These are phyloP conservation scores for Noccaea caerulescens DNA, from an alignment of 345 rosid species.

Conservation along the genomic window DNA sequence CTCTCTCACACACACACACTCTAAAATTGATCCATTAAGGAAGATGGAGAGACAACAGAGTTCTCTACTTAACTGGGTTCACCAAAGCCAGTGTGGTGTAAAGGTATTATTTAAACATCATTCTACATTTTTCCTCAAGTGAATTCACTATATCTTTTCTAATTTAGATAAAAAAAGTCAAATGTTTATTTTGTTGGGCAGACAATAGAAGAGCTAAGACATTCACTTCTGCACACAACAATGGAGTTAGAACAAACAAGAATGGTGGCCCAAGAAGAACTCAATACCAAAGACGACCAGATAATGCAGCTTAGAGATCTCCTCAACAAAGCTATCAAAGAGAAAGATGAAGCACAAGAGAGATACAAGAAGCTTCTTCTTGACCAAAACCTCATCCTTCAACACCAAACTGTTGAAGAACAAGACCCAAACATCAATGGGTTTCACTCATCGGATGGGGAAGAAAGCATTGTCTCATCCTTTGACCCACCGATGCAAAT, in stretches of 20 bases:
- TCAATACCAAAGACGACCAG: slow-evolving; percentile 71
- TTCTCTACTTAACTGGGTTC: slow-evolving; percentile 59
- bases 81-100: slow-evolving; percentile 61
- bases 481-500: slow-evolving; percentile 47
- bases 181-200: slow-evolving; percentile 37
- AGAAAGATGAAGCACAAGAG: slow-evolving; percentile 73
- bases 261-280: slow-evolving; percentile 69
- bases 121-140: slow-evolving; percentile 1
- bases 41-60: slow-evolving; percentile 70
- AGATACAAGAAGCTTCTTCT: slow-evolving; percentile 62
- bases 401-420: slow-evolving; percentile 68
- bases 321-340: slow-evolving; percentile 58
- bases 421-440: slow-evolving; percentile 56
- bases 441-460: slow-evolving; percentile 86
- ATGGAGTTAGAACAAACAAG: slow-evolving; percentile 87
- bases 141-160: background rate
- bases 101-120: slow-evolving; percentile 48
- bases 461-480: slow-evolving; percentile 93
- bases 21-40: slow-evolving; percentile 17
- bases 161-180: no score
- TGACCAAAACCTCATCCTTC: slow-evolving; percentile 57
- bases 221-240: slow-evolving; percentile 64
- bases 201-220: slow-evolving; percentile 75
- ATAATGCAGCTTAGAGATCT: slow-evolving; percentile 58
- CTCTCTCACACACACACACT: slow-evolving; percentile 27